A percentile compares a stretch with the other conserved stretches of the same genome.
These are phyloP conservation scores for Leccinum broughii DNA, from an alignment of 768 basidiomycete species.

Conservation along the genomic window DNA sequence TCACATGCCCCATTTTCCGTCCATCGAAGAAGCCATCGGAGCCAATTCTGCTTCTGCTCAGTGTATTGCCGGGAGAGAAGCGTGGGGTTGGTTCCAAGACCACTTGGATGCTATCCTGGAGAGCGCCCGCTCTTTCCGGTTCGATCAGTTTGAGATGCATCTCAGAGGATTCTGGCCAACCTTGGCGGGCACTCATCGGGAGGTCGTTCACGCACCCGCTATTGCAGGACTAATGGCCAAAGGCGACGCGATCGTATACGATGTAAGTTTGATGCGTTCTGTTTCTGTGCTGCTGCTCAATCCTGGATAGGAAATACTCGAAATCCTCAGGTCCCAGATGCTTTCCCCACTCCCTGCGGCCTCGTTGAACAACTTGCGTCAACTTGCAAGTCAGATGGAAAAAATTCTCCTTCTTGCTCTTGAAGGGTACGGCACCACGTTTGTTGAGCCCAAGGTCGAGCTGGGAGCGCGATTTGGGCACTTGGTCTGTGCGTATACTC, in stretches of 20 bases:
- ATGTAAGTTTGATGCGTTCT: conserved; percentile 58
- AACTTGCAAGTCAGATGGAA: conserved; percentile 89
- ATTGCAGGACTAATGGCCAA: conserved; percentile 87
- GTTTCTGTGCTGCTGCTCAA: conserved; percentile 17
- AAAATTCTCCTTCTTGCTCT: conserved; percentile 81
- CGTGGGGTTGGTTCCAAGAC: conserved; percentile 92
- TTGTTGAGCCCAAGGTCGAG: conserved; percentile 90
- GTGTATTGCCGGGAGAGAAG: conserved; percentile 77
- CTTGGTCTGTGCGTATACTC: conserved; percentile 68
- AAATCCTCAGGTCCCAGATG: conserved; percentile 82
- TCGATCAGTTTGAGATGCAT: conserved; percentile 90
- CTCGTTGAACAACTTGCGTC: conserved; percentile 70
- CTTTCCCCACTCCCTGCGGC: conserved; percentile 69
- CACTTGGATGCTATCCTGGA: conserved; percentile 84
- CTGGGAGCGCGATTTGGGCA: conserved; percentile 89
- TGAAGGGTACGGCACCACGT: conserved; percentile 82
- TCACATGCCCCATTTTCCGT: conserved; percentile 78
- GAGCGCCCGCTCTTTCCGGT: conserved; percentile 72
- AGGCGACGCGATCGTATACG: conserved; percentile 88
- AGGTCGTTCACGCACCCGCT: conserved; percentile 86
- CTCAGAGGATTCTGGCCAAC: conserved; percentile 84
- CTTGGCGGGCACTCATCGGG: conserved; percentile 72
- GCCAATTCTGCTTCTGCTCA: conserved; percentile 73
- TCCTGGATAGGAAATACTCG: conserved; percentile 73
- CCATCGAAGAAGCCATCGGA: conserved; percentile 82